These are phyloP conservation scores for Mariannaea sp. DNA, from an alignment of 2,329 filamentous ascomycete genomes.

Conservation along the genomic window DNA sequence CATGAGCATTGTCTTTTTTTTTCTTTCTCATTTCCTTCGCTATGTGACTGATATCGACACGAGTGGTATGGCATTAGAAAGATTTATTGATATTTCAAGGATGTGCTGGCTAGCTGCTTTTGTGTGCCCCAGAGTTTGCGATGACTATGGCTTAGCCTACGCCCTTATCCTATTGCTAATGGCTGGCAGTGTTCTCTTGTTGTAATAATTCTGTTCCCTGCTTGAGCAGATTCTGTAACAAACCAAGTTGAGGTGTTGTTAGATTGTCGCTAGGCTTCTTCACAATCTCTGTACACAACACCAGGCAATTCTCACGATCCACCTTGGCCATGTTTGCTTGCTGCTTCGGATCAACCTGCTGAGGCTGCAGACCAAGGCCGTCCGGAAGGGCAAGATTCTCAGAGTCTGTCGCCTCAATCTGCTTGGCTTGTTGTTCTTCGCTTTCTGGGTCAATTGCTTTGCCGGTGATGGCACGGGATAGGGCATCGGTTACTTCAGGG, in stretches of 20 bases:
- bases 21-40: too few species aligned
- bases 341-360: slow-evolving; percentile 51
- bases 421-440: slow-evolving; percentile 22
- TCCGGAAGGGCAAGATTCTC: slow-evolving; percentile 36
- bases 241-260: slow-evolving; percentile 43
- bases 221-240: slow-evolving; percentile 56
- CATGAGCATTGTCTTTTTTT: slow-evolving; percentile 21
- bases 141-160: not conserved
- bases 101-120: not conserved
- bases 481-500: slow-evolving; percentile 48
- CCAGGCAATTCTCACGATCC: slow-evolving; percentile 65
- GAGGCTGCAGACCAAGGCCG: slow-evolving; percentile 51
- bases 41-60: too few species aligned
- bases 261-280: slow-evolving; percentile 50
- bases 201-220: slow-evolving; percentile 55
- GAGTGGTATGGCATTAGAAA: not conserved
- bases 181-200: slow-evolving; percentile 29
- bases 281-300: slow-evolving; percentile 61
- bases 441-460: slow-evolving; percentile 33
- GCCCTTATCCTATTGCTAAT: not conserved
- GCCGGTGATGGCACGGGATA: slow-evolving; percentile 57
- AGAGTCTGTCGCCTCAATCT: slow-evolving; percentile 25
- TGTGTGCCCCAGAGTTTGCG: not conserved
- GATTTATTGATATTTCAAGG: not conserved
- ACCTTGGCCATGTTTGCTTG: slow-evolving; percentile 53